These are phyloP conservation scores for Lachnellula arida DNA, from an alignment of 2,329 filamentous ascomycete species.

Conservation along the genomic window DNA sequence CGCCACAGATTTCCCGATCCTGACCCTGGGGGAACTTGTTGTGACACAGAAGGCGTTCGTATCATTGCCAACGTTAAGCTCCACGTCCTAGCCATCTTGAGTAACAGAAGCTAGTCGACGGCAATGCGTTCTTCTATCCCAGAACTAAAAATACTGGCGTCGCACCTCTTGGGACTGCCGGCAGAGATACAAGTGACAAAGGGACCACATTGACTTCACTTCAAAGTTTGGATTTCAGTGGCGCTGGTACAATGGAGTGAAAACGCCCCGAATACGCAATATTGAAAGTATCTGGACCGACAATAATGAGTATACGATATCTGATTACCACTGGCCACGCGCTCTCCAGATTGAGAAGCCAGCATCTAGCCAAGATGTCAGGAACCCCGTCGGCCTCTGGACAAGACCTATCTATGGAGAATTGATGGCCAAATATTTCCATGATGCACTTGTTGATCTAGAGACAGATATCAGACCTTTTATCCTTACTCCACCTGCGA, in stretches of 20 bases:
- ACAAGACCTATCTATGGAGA: slow-evolving; percentile 66
- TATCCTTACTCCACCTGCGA: slow-evolving; percentile 66
- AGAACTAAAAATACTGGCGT: slow-evolving; percentile 47
- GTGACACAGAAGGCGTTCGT: slow-evolving; percentile 60
- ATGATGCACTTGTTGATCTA: slow-evolving; percentile 58
- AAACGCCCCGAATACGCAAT: slow-evolving; percentile 54
- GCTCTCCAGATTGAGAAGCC: slow-evolving; percentile 44
- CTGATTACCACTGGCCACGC: slow-evolving; percentile 61
- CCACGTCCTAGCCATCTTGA: slow-evolving; percentile 64
- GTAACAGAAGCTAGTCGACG: slow-evolving; percentile 55
- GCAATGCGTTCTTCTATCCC: slow-evolving; percentile 55
- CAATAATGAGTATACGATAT: slow-evolving; percentile 70
- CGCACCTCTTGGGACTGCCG: slow-evolving; percentile 66
- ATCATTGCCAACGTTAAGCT: slow-evolving; percentile 70
- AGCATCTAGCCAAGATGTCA: slow-evolving; percentile 24
- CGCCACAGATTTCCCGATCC: slow-evolving; percentile 64
- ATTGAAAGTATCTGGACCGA: slow-evolving; percentile 77
- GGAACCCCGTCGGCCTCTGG: slow-evolving; percentile 60
- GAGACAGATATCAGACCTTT: slow-evolving; percentile 59
- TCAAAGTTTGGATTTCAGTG: slow-evolving; percentile 61
- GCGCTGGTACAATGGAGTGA: slow-evolving; percentile 63
- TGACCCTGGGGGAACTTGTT: slow-evolving; percentile 47
- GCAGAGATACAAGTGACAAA: slow-evolving; percentile 65
- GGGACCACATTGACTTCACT: slow-evolving; percentile 70
- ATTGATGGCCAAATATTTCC: slow-evolving; percentile 64